Evolutionary conservation across 202 grass and related monocot genomes (phyloP).

Genomic region (Setaria viridis): DNA sequence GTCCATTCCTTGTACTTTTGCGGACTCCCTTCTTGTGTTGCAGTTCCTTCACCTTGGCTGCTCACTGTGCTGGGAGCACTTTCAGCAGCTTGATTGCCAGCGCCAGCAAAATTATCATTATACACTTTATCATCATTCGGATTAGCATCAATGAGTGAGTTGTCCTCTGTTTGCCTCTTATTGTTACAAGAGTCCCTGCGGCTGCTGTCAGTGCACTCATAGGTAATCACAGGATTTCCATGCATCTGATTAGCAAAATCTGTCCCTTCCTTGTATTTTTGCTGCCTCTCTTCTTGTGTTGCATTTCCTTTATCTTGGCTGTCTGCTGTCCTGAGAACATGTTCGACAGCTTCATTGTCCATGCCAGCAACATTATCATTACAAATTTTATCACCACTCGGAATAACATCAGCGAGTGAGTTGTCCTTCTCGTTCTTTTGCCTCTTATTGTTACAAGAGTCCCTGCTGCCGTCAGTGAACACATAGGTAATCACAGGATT

Average conservation of each 20-base stretch:
- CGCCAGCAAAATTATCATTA: constrained; percentile 29
- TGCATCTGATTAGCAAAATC: constrained; percentile 31
- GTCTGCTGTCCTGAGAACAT: background rate
- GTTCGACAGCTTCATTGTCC: constrained; percentile 16
- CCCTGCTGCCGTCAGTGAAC: constrained; percentile 23
- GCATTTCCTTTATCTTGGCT: constrained; percentile 7
- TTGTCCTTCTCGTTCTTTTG: background rate
- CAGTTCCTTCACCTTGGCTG: background rate
- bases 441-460: constrained; percentile 34
- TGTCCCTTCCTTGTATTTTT: constrained; percentile 18
- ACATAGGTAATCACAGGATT: constrained; percentile 18
- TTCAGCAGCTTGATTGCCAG: constrained; percentile 25
- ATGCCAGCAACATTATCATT: constrained; percentile 30
- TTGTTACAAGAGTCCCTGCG: background rate
- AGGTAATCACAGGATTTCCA: background rate
- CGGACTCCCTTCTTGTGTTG: background rate
- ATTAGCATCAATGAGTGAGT: background rate
- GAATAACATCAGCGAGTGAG: constrained; percentile 9
- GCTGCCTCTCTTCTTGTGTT: background rate
- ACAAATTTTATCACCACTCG: background rate
- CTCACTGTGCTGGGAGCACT: background rate
- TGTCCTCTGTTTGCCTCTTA: constrained; percentile 34
- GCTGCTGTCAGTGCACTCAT: background rate
- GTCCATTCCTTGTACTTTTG: constrained; percentile 13
- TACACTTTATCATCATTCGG: background rate